phyloP scores from a whole-genome alignment of 768 basidiomycete species.

The Collybia sordida region DNA sequence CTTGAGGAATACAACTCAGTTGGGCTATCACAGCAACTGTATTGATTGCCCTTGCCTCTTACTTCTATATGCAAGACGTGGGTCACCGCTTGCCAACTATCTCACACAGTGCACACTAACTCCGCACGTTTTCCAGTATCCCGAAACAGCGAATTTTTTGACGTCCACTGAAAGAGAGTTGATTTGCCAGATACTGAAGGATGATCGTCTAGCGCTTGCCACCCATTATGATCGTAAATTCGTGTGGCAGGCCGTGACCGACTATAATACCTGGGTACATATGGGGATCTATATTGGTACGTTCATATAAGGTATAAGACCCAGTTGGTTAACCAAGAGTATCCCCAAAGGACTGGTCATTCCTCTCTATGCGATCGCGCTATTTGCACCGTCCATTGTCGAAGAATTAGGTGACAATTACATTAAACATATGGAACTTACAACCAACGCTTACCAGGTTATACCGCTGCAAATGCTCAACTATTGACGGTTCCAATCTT shows the following conservation, averaged over 20 bases:
- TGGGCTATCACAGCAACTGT: not conserved
- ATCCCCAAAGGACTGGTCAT: conserved; percentile 30
- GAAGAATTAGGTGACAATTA: conserved; percentile 31
- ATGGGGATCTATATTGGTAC: conserved; percentile 42
- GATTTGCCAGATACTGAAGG: conserved; percentile 39
- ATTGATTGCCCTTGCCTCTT: conserved; percentile 41
- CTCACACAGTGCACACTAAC: not conserved
- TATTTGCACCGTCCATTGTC: conserved; percentile 53
- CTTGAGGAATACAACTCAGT: not conserved
- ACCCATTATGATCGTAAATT: conserved; percentile 44
- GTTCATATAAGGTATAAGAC: not conserved
- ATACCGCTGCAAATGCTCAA: conserved; percentile 47
- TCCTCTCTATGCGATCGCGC: conserved; percentile 42
- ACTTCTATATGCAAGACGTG: conserved; percentile 56
- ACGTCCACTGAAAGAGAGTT: conserved; percentile 38
- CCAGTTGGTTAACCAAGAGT: not conserved
- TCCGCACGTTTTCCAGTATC: conserved; percentile 34
- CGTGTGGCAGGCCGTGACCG: conserved; percentile 45
- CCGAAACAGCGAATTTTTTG: conserved; percentile 58
- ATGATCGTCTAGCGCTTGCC: conserved; percentile 42
- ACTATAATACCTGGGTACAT: conserved; percentile 43
- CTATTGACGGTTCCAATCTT: conserved; percentile 53
- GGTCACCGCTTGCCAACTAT: conserved; percentile 9
- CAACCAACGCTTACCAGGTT: conserved; percentile 26
- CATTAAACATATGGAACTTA: not conserved